Percentiles rank a stretch among this genome's conserved stretches.
Evolutionary conservation across 768 basidiomycete species (phyloP).

Genomic region (Xerocomus brunneocitrinus): DNA sequence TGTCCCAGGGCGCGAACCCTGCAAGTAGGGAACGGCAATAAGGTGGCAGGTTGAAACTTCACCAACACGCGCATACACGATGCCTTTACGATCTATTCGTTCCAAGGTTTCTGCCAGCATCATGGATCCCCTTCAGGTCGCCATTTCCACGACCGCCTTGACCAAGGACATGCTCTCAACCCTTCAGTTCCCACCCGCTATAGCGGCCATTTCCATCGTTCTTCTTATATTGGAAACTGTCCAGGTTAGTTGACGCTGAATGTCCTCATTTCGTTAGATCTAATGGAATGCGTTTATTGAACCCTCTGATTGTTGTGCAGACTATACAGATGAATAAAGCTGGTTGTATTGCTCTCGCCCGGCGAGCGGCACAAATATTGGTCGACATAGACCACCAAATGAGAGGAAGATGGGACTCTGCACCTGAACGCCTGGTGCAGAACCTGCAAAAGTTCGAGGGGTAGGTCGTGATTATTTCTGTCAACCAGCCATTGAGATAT

Average conservation of each 20-base stretch:
- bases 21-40: not conserved
- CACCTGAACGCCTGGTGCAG: slow-evolving; percentile 36
- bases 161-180: slow-evolving; percentile 31
- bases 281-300: not conserved
- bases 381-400: slow-evolving; percentile 43
- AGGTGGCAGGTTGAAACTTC: not conserved
- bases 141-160: slow-evolving; percentile 27
- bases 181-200: slow-evolving; percentile 40
- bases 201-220: slow-evolving; percentile 37
- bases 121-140: slow-evolving; percentile 28
- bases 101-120: slow-evolving; percentile 17
- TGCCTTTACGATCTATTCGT: slow-evolving; percentile 30
- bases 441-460: slow-evolving; percentile 40
- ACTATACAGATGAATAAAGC: slow-evolving; percentile 35
- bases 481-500: not conserved
- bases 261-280: not conserved
- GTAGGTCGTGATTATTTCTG: slow-evolving; percentile 23
- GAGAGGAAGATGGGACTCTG: slow-evolving; percentile 41
- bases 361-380: slow-evolving; percentile 39
- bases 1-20: not conserved
- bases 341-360: slow-evolving; percentile 37
- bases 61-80: slow-evolving; percentile 1
- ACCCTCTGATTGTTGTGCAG: slow-evolving; percentile 7
- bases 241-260: slow-evolving; percentile 30
- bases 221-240: slow-evolving; percentile 43